These are phyloP conservation scores for Paraphoma chrysanthemicola DNA, from an alignment of 2,329 filamentous ascomycete genomes.

Conservation along the genomic window DNA sequence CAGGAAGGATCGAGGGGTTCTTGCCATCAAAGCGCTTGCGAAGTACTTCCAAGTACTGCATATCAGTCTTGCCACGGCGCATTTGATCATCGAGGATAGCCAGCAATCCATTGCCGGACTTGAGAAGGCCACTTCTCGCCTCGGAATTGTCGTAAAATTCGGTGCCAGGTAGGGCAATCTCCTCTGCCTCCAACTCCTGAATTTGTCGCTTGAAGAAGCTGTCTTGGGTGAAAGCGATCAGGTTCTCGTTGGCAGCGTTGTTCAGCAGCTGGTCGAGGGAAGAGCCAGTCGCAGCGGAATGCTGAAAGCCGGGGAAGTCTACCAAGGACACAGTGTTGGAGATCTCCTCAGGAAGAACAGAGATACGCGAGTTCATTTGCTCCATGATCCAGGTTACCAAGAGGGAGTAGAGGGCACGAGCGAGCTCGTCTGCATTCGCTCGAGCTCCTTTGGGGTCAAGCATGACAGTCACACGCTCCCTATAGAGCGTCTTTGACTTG, in stretches of 20 bases:
- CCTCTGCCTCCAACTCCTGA: conserved; percentile 91
- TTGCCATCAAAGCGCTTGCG: conserved; percentile 94
- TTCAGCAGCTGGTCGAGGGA: conserved; percentile 90
- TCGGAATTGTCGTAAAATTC: conserved; percentile 99
- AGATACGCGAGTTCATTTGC: conserved; percentile 86
- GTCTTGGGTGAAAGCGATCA: conserved; percentile 93
- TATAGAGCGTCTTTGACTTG: conserved; percentile 95
- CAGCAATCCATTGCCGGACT: conserved; percentile 88
- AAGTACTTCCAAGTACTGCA: conserved; percentile 88
- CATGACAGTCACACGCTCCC: conserved; percentile 98
- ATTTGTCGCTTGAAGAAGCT: conserved; percentile 96
- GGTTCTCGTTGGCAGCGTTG: conserved; percentile 89
- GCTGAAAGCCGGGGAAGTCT: conserved; percentile 94
- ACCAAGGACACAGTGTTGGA: conserved; percentile 94
- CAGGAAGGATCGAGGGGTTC: conserved; percentile 86
- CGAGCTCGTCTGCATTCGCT: conserved; percentile 91
- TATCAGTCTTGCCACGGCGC: conserved; percentile 83
- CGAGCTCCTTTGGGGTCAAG: conserved; percentile 89
- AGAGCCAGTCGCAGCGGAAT: conserved; percentile 82
- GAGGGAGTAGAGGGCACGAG: conserved; percentile 90
- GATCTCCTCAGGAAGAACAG: conserved; percentile 84
- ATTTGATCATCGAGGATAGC: conserved; percentile 97
- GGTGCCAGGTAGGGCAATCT: conserved; percentile 86
- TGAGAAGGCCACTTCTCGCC: conserved; percentile 88
- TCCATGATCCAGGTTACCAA: conserved; percentile 95